These are phyloP conservation scores for Phytophthora foliorum DNA, from an alignment of 352 stramenopile genomes.

Conservation along the genomic window DNA sequence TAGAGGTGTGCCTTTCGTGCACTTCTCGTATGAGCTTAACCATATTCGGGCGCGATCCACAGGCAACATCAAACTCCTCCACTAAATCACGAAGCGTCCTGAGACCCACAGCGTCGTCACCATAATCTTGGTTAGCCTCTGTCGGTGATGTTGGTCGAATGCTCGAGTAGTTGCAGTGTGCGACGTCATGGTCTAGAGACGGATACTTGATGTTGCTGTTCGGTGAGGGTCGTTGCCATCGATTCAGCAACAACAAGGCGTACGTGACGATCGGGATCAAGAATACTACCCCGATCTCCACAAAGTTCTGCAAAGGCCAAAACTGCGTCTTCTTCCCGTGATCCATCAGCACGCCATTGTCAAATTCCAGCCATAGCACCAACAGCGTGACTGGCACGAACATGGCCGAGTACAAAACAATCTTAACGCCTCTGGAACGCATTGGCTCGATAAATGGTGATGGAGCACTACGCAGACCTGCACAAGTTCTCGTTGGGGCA, in stretches of 20 bases:
- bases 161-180: constrained; percentile 28
- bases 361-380: constrained; percentile 50
- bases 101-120: constrained; percentile 16
- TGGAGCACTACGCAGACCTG: constrained; percentile 10
- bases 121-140: neutral
- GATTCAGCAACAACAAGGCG: constrained; percentile 30
- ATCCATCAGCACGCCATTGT: constrained; percentile 43
- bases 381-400: constrained; percentile 32
- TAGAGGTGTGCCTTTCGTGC: constrained; percentile 16
- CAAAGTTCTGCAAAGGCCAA: constrained; percentile 61
- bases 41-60: constrained; percentile 47
- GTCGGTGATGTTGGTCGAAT: constrained; percentile 29
- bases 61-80: constrained; percentile 32
- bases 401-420: constrained; percentile 40
- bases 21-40: constrained; percentile 39
- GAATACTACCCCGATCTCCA: constrained; percentile 53
- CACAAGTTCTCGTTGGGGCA: neutral
- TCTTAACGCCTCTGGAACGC: constrained; percentile 34
- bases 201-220: constrained; percentile 17
- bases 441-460: constrained; percentile 49
- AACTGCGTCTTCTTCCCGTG: constrained; percentile 46
- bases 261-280: constrained; percentile 42
- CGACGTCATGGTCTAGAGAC: constrained; percentile 1
- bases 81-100: constrained; percentile 43
- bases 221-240: neutral